phyloP scores from a whole-genome alignment of 148 eudicot species.

The Mesembryanthemum crystallinum region DNA sequence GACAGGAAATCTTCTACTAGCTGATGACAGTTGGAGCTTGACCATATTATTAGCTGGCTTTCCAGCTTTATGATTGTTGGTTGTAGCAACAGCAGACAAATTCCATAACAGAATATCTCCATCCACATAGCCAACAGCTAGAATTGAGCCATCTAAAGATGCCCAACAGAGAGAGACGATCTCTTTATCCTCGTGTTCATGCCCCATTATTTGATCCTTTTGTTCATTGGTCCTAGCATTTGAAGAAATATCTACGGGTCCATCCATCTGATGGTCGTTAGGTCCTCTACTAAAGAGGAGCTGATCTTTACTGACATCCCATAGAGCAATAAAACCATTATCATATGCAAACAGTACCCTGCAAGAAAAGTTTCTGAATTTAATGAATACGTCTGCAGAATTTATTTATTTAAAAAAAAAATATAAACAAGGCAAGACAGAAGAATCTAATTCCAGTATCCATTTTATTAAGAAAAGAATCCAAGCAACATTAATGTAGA shows the following conservation, averaged over 20 bases:
- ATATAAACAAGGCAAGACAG: not conserved
- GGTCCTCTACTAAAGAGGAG: conserved; percentile 58
- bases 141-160: conserved; percentile 79
- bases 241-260: conserved; percentile 27
- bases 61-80: conserved; percentile 44
- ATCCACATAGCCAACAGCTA: conserved; percentile 94
- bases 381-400: not conserved
- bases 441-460: not conserved
- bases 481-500: not conserved
- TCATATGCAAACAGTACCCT: conserved; percentile 83
- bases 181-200: conserved; percentile 68
- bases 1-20: conserved; percentile 75
- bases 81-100: conserved; percentile 34
- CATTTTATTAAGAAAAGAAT: not conserved
- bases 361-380: conserved; percentile 26
- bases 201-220: conserved; percentile 30
- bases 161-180: conserved; percentile 93
- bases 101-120: conserved; percentile 97
- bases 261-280: conserved; percentile 51
- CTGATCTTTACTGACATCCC: conserved; percentile 74
- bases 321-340: conserved; percentile 74
- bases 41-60: conserved; percentile 48
- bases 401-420: not conserved
- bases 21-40: conserved; percentile 76
- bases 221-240: conserved; percentile 33